Evolutionary conservation across 805 yeast species (phyloP).

Genomic region (Scheffersomyces amazonensis): DNA sequence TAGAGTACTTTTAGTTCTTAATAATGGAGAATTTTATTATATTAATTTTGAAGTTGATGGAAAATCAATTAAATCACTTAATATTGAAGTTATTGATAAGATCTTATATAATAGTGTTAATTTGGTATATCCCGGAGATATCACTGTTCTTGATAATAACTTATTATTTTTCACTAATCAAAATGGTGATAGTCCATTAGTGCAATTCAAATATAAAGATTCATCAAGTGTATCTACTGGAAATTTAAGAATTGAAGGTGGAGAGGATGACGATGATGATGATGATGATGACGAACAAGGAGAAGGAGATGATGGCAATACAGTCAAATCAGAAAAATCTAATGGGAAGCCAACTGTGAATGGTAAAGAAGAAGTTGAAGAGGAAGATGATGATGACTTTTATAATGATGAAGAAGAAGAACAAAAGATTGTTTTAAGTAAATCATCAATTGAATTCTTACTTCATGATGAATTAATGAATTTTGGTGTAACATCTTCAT

Average conservation of each 20-base stretch:
- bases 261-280: slow-evolving; percentile 20
- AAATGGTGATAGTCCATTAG: slow-evolving; percentile 56
- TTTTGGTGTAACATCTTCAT: slow-evolving; percentile 70
- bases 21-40: slow-evolving; percentile 31
- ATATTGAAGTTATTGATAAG: slow-evolving; percentile 28
- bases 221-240: background rate
- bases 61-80: slow-evolving; percentile 34
- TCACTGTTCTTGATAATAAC: slow-evolving; percentile 39
- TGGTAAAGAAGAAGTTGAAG: slow-evolving; percentile 6
- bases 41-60: slow-evolving; percentile 41
- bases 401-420: slow-evolving; percentile 29
- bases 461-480: slow-evolving; percentile 55
- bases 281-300: slow-evolving; percentile 9
- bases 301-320: too few relatives aligned
- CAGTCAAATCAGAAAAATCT: too few relatives aligned
- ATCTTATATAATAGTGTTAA: slow-evolving; percentile 26
- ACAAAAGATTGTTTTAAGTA: slow-evolving; percentile 10
- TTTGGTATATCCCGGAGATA: slow-evolving; percentile 38
- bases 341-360: too few relatives aligned
- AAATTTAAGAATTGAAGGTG: background rate
- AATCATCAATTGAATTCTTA: slow-evolving; percentile 31
- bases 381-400: slow-evolving; percentile 42
- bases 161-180: slow-evolving; percentile 58
- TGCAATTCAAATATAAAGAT: slow-evolving; percentile 36
- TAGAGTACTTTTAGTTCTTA: slow-evolving; percentile 28